Conservation (phyloP, 306 rosid species). For the Cucurbita argyrosperma region DNA sequence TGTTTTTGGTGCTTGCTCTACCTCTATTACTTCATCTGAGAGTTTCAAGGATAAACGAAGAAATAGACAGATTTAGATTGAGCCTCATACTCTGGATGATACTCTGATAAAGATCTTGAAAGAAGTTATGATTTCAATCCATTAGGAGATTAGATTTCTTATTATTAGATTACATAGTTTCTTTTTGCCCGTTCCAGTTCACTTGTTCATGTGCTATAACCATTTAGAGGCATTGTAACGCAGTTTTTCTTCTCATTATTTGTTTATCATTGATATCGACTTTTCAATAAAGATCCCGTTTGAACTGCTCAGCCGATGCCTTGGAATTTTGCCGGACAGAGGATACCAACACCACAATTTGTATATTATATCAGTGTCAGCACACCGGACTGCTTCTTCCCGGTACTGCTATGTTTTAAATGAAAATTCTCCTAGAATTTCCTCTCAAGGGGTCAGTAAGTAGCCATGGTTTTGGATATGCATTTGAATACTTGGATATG, state of each 20-base stretch:
- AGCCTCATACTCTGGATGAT: background rate
- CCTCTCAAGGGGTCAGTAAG: background rate
- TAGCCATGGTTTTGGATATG: too few relatives aligned
- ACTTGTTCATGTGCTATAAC: background rate
- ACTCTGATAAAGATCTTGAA: background rate
- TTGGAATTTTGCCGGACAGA: slow-evolving; percentile 34
- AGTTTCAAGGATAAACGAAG: background rate
- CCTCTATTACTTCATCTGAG: background rate
- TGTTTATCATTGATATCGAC: background rate
- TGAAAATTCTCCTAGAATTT: background rate
- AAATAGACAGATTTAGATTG: background rate
- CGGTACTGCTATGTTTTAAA: background rate
- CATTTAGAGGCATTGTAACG: background rate
- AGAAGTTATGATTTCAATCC: background rate
- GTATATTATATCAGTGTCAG: background rate
- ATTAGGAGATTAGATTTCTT: background rate
- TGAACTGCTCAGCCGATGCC: background rate
- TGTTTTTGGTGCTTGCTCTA: background rate
- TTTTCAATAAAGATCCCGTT: background rate
- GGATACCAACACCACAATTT: slow-evolving; percentile 45
- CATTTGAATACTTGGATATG: background rate
- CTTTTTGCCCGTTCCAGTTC: background rate
- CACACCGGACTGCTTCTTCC: background rate
- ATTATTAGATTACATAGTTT: background rate
- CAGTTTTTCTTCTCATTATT: background rate